Evolutionary conservation across 331 rosid genomes (phyloP).

Genomic region (Pyracantha coccinea): DNA sequence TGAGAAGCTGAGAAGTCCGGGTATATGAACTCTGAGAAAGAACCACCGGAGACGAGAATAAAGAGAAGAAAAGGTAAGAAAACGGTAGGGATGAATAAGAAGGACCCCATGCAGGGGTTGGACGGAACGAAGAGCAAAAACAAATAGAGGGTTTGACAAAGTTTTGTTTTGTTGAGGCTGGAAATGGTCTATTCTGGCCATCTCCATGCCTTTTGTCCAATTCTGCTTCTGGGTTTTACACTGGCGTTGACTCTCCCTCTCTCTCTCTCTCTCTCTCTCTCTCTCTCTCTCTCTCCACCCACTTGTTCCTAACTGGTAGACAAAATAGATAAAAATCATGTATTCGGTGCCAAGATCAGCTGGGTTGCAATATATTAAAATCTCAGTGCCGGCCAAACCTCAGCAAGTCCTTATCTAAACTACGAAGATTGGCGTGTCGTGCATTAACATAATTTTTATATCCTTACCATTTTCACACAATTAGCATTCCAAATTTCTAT

Average conservation of each 20-base stretch:
- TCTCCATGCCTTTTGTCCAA: slow-evolving; percentile 23
- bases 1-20: slow-evolving; percentile 54
- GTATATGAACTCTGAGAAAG: slow-evolving; percentile 36
- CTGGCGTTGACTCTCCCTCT: slow-evolving; percentile 43
- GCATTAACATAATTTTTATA: neutral
- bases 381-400: slow-evolving; percentile 14
- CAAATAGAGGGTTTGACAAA: slow-evolving; percentile 8
- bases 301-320: slow-evolving; percentile 30
- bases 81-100: slow-evolving; percentile 18
- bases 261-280: neutral
- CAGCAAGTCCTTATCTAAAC: slow-evolving; percentile 10
- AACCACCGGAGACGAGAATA: slow-evolving; percentile 26
- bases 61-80: slow-evolving; percentile 18
- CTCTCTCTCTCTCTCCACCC: slow-evolving; percentile 12
- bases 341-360: slow-evolving; percentile 21
- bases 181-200: slow-evolving; percentile 22
- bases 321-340: slow-evolving; percentile 16
- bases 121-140: slow-evolving; percentile 19
- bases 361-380: slow-evolving; percentile 17
- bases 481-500: neutral
- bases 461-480: slow-evolving; percentile 8
- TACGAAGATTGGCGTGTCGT: slow-evolving; percentile 21
- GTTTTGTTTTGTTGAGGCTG: slow-evolving; percentile 9
- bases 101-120: slow-evolving; percentile 49
- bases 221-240: slow-evolving; percentile 11